Evolutionary conservation across 129 eudicot species (phyloP), one percentile per base, ranked within the genome.

Genomic region (Kitagawia praeruptora): DNA sequence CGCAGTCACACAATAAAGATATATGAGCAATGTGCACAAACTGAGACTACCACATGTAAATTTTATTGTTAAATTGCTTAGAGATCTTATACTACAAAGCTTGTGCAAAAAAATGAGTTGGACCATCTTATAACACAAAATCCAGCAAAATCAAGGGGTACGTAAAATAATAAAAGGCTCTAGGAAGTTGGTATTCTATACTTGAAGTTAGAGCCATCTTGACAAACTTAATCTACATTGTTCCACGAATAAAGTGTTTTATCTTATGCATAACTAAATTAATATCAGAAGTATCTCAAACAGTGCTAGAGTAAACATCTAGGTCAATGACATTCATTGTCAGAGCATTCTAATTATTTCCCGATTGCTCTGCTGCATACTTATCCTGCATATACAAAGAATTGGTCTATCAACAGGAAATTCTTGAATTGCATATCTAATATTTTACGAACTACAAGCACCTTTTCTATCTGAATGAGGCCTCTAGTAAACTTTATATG

Each of bases 241-340:
- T 61, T 37, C 45, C 74, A 69, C 8, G 45, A 69, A 69, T 69
- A 28, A 37, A 39, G 74, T 34, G 19, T 37, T 70, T 21, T 37
- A 31, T 38, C 44, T 70, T n/a, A 70, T 40, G 75, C 48, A 71
- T 21, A 71, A 37, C 75, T 41, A 40, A 4, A 71, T 38, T 49
- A 19, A 40, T 46, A 80, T 19, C 27, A 66, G n/a, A 48, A 41
- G 51, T 69, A 9, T 39, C 73, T 95, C 97, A 85, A 95, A 95
- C 83, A 95, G 83, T 31, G 34, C 34, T 31, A 31, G 34, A 31
- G 96, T 92, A 74, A 96, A 89, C 97, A 90, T 96, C 89, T 49
- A 15, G 56, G 9, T 96, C 99, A 92, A 96, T 90, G 27, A 95
- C 99, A 80, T 96, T 92, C 96, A 92, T 96, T 48, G 89, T 86